A percentile compares a stretch with the other conserved stretches of the same genome.
Conservation (phyloP, 2,329 filamentous ascomycete species). For the Albophoma yamanashiensis region DNA sequence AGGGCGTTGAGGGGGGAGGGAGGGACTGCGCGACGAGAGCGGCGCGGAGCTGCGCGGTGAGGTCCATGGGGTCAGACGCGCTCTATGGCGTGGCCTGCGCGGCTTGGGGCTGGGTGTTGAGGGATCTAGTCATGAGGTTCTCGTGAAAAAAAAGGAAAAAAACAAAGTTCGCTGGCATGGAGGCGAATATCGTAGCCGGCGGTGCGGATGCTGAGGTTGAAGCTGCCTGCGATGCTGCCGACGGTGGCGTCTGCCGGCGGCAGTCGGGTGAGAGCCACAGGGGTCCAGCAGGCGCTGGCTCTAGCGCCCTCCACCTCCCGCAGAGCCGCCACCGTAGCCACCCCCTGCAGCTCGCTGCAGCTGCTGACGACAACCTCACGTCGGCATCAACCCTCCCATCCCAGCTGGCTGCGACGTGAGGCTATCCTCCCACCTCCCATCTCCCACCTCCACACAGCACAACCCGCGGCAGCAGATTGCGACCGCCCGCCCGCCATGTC, state of each 20-base stretch:
- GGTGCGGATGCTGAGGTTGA: background rate
- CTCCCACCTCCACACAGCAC: background rate
- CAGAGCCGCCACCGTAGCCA: background rate
- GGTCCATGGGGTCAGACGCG: slow-evolving; percentile 8
- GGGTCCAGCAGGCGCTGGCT: background rate
- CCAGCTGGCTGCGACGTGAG: background rate
- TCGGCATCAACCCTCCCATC: background rate
- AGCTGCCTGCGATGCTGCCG: background rate
- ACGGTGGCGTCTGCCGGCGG: background rate
- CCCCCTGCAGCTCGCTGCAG: background rate
- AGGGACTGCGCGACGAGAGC: slow-evolving; percentile 42
- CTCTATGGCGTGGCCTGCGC: background rate
- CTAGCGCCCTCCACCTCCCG: background rate
- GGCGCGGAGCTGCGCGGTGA: slow-evolving; percentile 17
- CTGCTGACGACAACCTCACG: background rate
- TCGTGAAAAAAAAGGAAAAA: too few species aligned
- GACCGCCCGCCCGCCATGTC: slow-evolving; percentile 36
- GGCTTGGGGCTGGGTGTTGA: background rate
- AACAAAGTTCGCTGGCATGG: background rate
- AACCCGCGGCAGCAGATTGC: background rate
- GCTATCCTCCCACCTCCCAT: background rate
- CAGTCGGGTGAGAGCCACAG: background rate
- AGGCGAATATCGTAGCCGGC: background rate
- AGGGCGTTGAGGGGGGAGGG: slow-evolving; percentile 40
- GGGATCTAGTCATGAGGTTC: background rate